Evolutionary conservation across 768 basidiomycete species (phyloP), one percentile per base, ranked within the genome.

Genomic region (Kwoniella mangroviensis): DNA sequence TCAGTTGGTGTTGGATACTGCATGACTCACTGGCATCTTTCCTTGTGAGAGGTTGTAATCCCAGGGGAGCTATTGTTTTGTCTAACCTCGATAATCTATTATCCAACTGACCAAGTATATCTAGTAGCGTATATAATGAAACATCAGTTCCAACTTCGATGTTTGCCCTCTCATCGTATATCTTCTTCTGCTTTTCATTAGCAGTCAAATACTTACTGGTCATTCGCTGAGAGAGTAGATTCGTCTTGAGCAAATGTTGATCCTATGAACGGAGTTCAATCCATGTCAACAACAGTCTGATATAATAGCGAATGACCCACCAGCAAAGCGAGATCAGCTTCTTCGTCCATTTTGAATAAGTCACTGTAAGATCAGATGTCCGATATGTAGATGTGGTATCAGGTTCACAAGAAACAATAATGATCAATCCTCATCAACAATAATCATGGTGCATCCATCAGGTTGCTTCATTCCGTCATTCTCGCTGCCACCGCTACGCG

Each of bases 211-310:
- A 70, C 75, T 64, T 41, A 76, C 80, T 71, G 12, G 80, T 81
- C 82, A 83, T 83, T 10, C 82, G 79, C 49, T 80, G 75, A 40
- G 79, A 75, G 21, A 83, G 73, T 19, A 75, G 61, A 69, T 83
- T 83, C 12, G 82, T 83, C 60, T 81, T 80, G 26, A 78, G 74
- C 54, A 83, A 71, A 67, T 81, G 82, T 73, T 83, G 82, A 65
- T 83, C 82, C 74, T 81, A 70, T 1, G 4, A 15, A 9, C 19
- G 4, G 28, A 28, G 28, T 28, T 28, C 4, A 28, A 9, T 19
- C 12, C 45, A 45, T 65, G 15, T 61, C 51, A 43, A 41, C 3
- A 56, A 55, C 58, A 43, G 53, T 19, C 28, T 63, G 21, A 28
- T 40, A 22, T 53, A n/a, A 7, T 41, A 34, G 65, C 26, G 49